Base-by-base conservation (phyloP, 352 stramenopile genomes). In the Globisporangium paddicum region DNA sequence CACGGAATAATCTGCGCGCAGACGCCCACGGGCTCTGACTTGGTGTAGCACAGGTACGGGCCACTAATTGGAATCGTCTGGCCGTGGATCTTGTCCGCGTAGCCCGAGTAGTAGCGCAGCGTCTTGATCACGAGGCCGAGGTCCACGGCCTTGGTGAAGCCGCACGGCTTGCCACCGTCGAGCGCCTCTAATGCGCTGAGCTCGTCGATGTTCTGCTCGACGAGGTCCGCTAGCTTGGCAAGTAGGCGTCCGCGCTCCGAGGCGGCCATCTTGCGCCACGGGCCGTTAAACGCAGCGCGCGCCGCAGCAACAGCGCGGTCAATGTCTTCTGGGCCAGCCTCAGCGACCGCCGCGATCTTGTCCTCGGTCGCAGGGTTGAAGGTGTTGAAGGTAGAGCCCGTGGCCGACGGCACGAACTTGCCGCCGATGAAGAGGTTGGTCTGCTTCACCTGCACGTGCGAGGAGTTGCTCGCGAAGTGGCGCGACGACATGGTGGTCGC, bases 81-180 rank as follows among this genome's bases (percentile, higher is more conserved):
- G 18, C 86, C 89, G 54, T 87, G 69, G 53, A 87, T 77, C 53
- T 96, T 86, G 64, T 96, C 79, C 6, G 83, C 79, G 73, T 97
- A 95, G 4, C 84, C 89, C 0, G 95, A 89, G 71, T 97, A 98
- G 67, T 92, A 98, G 49, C 97, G 87, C n/a, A 98, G 48, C 47
- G 93, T 98, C 44, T 77, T 84, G 30, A 76, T 60, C 13, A 75
- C 89, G 14, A 77, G 53, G 51, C 93, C 92, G 2, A 79, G 51
- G 30, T 98, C 76, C 69, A 96, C 90, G 19, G 68, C 78, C 26
- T 74, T 69, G 3, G 90, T 87, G 63, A 98, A 90, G 14, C 72
- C 26, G 19, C 86, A 66, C 6, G 96, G 91, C 65, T 99, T 99
- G 35, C 96, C 96, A 58, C 87, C 95, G 79, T 99, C 96, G 13